Evolutionary conservation across 2,329 filamentous ascomycete genomes (phyloP), one percentile per base, ranked within the genome.

Genomic region (Claviceps sp.): DNA sequence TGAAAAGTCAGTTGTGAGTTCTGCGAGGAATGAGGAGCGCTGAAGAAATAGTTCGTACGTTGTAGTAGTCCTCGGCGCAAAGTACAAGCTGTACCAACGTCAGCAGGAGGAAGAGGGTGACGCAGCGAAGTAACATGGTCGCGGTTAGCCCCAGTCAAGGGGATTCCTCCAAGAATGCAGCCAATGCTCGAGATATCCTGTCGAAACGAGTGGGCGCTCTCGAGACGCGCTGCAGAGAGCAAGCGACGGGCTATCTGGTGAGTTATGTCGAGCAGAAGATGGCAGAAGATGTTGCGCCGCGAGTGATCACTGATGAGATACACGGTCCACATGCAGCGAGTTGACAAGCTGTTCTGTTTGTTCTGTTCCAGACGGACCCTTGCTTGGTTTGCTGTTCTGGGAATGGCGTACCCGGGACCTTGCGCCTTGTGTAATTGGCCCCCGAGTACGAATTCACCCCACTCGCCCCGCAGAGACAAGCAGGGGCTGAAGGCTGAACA

Each of bases 21-120:
- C 20, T 7, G 9, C 3, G 16, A 30, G 14, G 16, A 30, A 1
- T 4, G 16, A 20, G 2, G 3, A 20, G n/a, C 5, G n/a, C 4
- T 6, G 26, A 9, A 11, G 41, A 24, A 38, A 48, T 64, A 50
- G 66, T 46, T 26, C 14, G 30, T 46, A 85, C 85, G 68, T 89
- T 88, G 70, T 93, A 93, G 64, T 83, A 91, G 66, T 93, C 87
- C 63, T 90, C 76, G 41, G 73, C 73, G 65, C 78, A 81, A 52
- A 77, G 58, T 18, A 69, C 77, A 54, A 82, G 59, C 60, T 81
- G 77, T 54, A 74, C 62, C 13, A 83, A 62, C 45, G 72, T 70
- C 55, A 81, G 63, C 55, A 83, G 67, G 60, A 80, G 60, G 52
- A 72, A 66, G 63, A 80, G 65, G 55, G 72, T 67, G 61, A 72